Evolutionary conservation across 805 yeast genomes (phyloP).

Genomic region (Starmerella bombicola): DNA sequence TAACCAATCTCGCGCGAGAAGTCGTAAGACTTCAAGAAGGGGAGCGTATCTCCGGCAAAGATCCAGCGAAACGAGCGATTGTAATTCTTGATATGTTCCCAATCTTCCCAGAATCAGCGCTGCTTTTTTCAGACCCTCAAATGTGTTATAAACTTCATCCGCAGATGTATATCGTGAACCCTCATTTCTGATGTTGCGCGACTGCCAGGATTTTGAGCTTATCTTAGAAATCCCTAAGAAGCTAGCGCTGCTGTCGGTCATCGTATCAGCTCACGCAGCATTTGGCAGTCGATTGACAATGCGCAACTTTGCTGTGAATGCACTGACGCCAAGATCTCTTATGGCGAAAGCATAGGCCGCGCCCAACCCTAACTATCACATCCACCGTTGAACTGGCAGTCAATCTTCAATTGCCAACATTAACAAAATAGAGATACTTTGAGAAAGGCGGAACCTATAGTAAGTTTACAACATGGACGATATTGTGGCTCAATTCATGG

Average conservation of each 20-base stretch:
- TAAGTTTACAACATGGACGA: slow-evolving; percentile 26
- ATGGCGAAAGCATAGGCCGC: too few species aligned
- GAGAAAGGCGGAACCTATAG: too few species aligned
- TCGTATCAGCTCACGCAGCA: too few species aligned
- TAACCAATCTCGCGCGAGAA: slow-evolving; percentile 17
- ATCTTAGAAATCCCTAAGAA: background rate
- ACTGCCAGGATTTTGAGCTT: slow-evolving; percentile 8
- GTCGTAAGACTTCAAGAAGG: slow-evolving; percentile 19
- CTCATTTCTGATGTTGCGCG: background rate
- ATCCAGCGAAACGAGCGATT: slow-evolving; percentile 16
- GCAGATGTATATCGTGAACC: slow-evolving; percentile 15
- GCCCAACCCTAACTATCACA: too few species aligned
- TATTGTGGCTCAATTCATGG: slow-evolving; percentile 56
- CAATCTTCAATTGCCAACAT: too few species aligned
- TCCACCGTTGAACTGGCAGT: too few species aligned
- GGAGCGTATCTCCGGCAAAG: slow-evolving; percentile 18
- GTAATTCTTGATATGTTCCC: slow-evolving; percentile 24
- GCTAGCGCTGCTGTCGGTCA: too few species aligned
- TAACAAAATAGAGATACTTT: too few species aligned
- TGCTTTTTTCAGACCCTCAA: slow-evolving; percentile 23
- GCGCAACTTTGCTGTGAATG: too few species aligned
- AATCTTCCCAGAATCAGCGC: slow-evolving; percentile 25
- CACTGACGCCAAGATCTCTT: too few species aligned
- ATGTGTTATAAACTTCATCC: slow-evolving; percentile 15
- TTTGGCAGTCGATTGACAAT: too few species aligned